phyloP scores from a whole-genome alignment of 139 green algal species.

The Tetradesmus lagerheimii region DNA sequence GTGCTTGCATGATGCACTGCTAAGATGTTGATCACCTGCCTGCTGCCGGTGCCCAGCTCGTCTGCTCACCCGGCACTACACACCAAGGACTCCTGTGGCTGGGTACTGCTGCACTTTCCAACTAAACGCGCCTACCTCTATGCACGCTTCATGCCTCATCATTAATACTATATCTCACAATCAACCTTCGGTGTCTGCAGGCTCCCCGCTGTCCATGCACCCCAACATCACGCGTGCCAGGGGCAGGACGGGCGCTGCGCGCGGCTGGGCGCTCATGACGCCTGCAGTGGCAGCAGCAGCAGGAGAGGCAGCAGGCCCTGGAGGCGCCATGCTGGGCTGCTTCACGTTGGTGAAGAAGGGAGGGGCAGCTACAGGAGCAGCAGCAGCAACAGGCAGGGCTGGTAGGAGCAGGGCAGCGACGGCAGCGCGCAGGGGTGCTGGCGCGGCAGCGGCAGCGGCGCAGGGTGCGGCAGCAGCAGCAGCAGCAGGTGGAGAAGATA shows the following conservation, averaged over 20 bases:
- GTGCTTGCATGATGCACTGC: too few relatives aligned
- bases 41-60: too few relatives aligned
- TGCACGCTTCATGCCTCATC: too few relatives aligned
- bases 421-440: neutral
- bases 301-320: slow-evolving; percentile 14
- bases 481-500: neutral
- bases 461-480: neutral
- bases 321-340: slow-evolving; percentile 19
- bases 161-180: too few relatives aligned
- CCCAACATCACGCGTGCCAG: slow-evolving; percentile 29
- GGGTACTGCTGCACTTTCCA: neutral
- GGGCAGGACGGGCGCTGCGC: slow-evolving; percentile 18
- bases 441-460: neutral
- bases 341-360: slow-evolving; percentile 36
- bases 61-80: neutral
- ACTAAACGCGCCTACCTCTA: neutral
- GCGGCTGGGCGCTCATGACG: slow-evolving; percentile 26
- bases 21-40: too few relatives aligned
- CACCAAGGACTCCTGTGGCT: neutral
- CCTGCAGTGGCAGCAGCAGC: slow-evolving; percentile 35
- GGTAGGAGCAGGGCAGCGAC: slow-evolving; percentile 1
- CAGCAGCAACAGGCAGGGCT: slow-evolving; percentile 16
- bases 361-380: neutral
- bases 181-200: slow-evolving; percentile 7
- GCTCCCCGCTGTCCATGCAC: slow-evolving; percentile 37